Conservation (phyloP, 257 asterid genomes). For the Hygrophila difformis region DNA sequence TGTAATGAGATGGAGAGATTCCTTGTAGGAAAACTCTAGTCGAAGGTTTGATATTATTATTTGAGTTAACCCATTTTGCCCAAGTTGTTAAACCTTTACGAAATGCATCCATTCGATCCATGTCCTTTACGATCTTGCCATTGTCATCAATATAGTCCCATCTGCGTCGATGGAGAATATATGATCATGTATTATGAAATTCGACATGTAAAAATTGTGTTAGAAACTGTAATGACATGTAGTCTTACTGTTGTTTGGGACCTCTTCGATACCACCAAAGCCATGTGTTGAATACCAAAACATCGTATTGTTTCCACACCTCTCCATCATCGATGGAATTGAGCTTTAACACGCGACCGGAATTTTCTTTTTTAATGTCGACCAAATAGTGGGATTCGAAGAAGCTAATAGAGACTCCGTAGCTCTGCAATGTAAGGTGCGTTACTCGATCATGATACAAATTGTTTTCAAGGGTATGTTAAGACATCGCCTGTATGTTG, state of each 20-base stretch:
- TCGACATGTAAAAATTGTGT: too few relatives aligned
- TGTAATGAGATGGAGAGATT: conserved; percentile 48
- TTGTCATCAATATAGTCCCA: conserved; percentile 53
- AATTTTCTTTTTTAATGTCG: conserved; percentile 24
- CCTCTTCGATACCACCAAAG: conserved; percentile 60
- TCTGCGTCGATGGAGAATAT: conserved; percentile 11
- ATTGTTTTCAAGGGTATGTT: too few relatives aligned
- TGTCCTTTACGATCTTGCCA: conserved; percentile 24
- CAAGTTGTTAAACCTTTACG: conserved; percentile 39
- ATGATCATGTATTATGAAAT: too few relatives aligned
- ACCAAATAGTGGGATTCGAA: conserved; percentile 41
- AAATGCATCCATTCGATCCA: conserved; percentile 35
- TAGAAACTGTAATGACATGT: too few relatives aligned
- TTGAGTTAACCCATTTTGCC: conserved; percentile 48
- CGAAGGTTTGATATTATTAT: conserved; percentile 22
- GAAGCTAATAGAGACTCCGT: conserved; percentile 25
- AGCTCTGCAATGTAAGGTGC: conserved; percentile 28
- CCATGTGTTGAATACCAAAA: conserved; percentile 37
- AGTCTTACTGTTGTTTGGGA: conserved; percentile 49
- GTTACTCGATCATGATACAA: too few relatives aligned
- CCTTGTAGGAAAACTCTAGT: conserved; percentile 49
- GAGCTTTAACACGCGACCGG: conserved; percentile 28
- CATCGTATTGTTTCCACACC: conserved; percentile 25
- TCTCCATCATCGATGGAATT: conserved; percentile 20
- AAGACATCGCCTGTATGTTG: too few relatives aligned